Base-by-base conservation (phyloP, 148 eudicot species). In the Silene latifolia region DNA sequence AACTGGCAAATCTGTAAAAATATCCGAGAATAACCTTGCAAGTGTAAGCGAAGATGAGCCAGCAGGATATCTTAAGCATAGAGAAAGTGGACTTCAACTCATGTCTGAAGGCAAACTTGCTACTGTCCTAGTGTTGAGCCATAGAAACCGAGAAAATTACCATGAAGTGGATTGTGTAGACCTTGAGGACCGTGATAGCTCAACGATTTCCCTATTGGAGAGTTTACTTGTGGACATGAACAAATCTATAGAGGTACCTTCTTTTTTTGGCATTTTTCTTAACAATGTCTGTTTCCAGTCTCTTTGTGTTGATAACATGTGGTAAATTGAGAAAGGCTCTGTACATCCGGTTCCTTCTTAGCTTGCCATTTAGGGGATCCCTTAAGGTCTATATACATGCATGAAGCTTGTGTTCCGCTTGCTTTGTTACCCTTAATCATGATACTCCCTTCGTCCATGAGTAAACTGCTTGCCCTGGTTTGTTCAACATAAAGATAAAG, bases 41-140 rank as follows among this genome's bases (percentile, higher is more conserved):
- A 62, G 69, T 74, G 67, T 63, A 77, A 77, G 80, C 48, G 46
- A 46, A 72, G 83, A 83, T 71, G 78, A 72, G 60, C 77, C 69
- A 57, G 85, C 82, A 72, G 73, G 65, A 69, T 82, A 66, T 79
- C 73, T 76, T 29, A 72, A 78, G 63, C 81, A 89, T 44, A 81
- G 75, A 79, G 82, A 82, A 73, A 83, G 72, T 39, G 91, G 98
- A 63, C 75, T 64, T 73, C 77, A 68, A 63, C 83, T 93, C 66
- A 74, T 84, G 62, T 85, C 96, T 71, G 76, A 84, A 72, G 93
- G 97, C 74, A 93, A 91, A 73, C 81, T 87, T 79, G 97, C 92
- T 54, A 76, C 81, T 71, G 69, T 87, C 82, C 78, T 93, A 65
- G 77, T 82, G 42, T 51, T 90, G 82, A 76, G 73, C 44, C 74